Evolutionary conservation across 163 green algal species (phyloP), one percentile per base, ranked within the genome.

Genomic region (Scenedesmus sp.): DNA sequence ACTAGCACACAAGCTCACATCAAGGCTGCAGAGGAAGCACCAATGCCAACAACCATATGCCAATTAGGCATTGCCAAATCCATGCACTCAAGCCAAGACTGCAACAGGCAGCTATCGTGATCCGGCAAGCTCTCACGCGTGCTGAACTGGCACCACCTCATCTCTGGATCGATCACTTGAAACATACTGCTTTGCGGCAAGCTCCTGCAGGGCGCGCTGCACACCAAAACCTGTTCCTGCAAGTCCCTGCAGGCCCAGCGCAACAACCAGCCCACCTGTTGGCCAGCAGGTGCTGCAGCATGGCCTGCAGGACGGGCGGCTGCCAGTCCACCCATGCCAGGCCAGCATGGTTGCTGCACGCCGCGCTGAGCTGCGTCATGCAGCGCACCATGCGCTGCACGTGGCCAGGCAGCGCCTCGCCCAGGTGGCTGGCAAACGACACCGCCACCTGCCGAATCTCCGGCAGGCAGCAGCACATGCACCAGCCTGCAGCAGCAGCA

Each of bases 241-340:
- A 40, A 40, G 30, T 0, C 18, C 65, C 65, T 76, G 65, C 65
- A 76, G 18, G 65, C 30, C 7, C 65, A 15, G 12, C 49, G 49
- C 49, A 12, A 12, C 12, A 56, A 20, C 49, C 49, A 76, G 65
- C 65, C 30, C 65, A 76, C 65, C 65, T 40, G 65, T 76, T 76
- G 65, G 65, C 65, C 65, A 82, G 3, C 84, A 89, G 40, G 85
- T 89, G 85, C 16, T 44, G 18, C 85, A 89, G 44, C 85, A 89
- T 46, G 30, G 26, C 33, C 30, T 40, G 26, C 42, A 89, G 43
- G 2, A 83, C 24, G n/a, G 68, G 85, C 44, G 85, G 65, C 85
- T 89, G 85, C 85, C 85, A 89, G 15, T 83, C 85, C 30, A 89
- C 68, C 85, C 85, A 89, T 3, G 68, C 46, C 30, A 49, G 43